These are phyloP conservation scores for Suillus ampliporus DNA, from an alignment of 768 basidiomycete genomes.

Conservation along the genomic window DNA sequence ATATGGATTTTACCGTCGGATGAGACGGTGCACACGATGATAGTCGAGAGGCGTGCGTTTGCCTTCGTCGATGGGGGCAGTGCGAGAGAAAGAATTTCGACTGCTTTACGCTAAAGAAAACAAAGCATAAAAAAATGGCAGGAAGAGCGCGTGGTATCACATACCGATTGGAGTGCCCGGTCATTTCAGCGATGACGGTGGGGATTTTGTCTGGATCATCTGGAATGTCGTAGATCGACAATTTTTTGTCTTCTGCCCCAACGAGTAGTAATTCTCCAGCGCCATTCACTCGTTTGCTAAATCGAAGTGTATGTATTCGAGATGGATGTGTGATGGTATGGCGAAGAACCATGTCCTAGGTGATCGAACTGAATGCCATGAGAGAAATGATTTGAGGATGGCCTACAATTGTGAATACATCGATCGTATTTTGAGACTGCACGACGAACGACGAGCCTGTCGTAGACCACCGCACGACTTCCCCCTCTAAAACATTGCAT, in stretches of 20 bases:
- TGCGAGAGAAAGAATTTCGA: slow-evolving; percentile 68
- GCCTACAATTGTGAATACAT: slow-evolving; percentile 80
- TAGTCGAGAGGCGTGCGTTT: slow-evolving; percentile 49
- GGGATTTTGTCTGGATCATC: slow-evolving; percentile 52
- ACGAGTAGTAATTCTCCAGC: slow-evolving; percentile 76
- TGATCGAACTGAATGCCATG: slow-evolving; percentile 2
- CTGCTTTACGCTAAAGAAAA: slow-evolving; percentile 67
- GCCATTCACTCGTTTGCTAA: slow-evolving; percentile 64
- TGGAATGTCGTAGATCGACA: slow-evolving; percentile 74
- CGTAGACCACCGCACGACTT: slow-evolving; percentile 85
- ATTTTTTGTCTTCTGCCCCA: slow-evolving; percentile 89
- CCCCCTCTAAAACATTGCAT: slow-evolving; percentile 70
- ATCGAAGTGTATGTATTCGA: slow-evolving; percentile 84
- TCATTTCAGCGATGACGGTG: slow-evolving; percentile 67
- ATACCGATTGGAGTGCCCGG: slow-evolving; percentile 88
- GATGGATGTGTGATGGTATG: slow-evolving; percentile 78
- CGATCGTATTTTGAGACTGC: slow-evolving; percentile 73
- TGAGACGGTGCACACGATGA: slow-evolving; percentile 76
- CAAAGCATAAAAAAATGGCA: too few relatives aligned
- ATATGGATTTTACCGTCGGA: slow-evolving; percentile 88
- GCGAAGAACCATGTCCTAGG: slow-evolving; percentile 78
- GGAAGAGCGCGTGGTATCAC: neutral
- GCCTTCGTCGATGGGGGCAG: slow-evolving; percentile 45
- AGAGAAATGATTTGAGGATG: too few relatives aligned
- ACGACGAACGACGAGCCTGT: slow-evolving; percentile 82